These are phyloP conservation scores for Dictyostelium discoideum DNA, from an alignment of 78 protist genomes.

Conservation along the genomic window DNA sequence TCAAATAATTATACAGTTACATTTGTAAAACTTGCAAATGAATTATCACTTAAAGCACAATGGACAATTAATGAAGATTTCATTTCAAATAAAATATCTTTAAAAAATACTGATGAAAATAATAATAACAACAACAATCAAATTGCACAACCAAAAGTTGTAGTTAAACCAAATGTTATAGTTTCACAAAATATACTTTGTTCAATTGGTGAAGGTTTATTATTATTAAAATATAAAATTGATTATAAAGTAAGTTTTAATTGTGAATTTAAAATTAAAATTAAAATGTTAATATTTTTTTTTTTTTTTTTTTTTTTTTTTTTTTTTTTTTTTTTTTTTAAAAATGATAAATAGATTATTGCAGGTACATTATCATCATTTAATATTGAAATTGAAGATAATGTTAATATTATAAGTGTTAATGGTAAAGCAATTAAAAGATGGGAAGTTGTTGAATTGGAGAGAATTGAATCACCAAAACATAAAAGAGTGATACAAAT, in stretches of 20 bases:
- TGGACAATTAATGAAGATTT: conserved; percentile 63
- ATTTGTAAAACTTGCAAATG: conserved; percentile 55
- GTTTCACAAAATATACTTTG: conserved; percentile 28
- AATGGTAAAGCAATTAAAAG: conserved; percentile 53
- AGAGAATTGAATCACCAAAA: neutral
- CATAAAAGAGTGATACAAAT: neutral
- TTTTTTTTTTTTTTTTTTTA: too few species aligned
- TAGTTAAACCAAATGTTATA: conserved; percentile 42
- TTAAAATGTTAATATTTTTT: neutral
- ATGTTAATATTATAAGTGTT: conserved; percentile 52
- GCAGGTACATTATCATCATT: conserved; percentile 37
- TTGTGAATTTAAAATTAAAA: too few species aligned
- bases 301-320: too few species aligned
- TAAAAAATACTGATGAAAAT: neutral
- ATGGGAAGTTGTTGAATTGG: conserved; percentile 44
- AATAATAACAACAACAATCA: neutral
- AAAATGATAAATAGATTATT: neutral
- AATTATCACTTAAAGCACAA: conserved; percentile 35
- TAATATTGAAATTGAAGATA: conserved; percentile 23
- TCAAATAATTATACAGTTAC: neutral
- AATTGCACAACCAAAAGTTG: neutral
- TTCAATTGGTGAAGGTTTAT: conserved; percentile 72
- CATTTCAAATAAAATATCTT: neutral
- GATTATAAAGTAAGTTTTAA: conserved; percentile 28
- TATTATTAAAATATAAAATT: conserved; percentile 19